These are phyloP conservation scores for Zizania palustris DNA, from an alignment of 202 grass and related monocot species.

Conservation along the genomic window DNA sequence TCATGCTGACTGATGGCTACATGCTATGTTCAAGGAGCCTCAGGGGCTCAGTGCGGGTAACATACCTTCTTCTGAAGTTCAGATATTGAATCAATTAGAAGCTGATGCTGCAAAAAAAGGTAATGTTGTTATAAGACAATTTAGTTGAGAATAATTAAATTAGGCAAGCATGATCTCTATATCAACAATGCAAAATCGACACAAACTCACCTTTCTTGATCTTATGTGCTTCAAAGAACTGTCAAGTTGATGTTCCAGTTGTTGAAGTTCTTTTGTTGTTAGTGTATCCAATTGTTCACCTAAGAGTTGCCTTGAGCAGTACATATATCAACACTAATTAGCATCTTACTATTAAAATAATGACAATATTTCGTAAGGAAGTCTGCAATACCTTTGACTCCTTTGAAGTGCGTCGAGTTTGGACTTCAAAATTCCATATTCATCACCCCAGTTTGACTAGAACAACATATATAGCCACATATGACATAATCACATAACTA, in stretches of 20 bases:
- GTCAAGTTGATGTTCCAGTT: constrained; percentile 90
- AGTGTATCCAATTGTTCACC: constrained; percentile 80
- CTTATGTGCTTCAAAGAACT: constrained; percentile 82
- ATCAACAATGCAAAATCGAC: neutral
- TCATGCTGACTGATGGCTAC: neutral
- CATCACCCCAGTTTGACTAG: constrained; percentile 67
- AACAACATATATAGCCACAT: constrained; percentile 15
- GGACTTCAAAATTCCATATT: constrained; percentile 63
- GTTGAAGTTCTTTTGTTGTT: constrained; percentile 73
- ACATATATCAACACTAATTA: constrained; percentile 6
- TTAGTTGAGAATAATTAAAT: constrained; percentile 1
- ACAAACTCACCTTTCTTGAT: constrained; percentile 67
- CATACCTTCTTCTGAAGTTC: constrained; percentile 84
- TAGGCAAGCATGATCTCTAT: neutral
- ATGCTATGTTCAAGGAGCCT: neutral
- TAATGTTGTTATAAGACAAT: constrained; percentile 19
- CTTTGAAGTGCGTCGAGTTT: constrained; percentile 75
- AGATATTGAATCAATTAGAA: constrained; percentile 64
- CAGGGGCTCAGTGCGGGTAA: constrained; percentile 5
- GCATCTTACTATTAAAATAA: constrained; percentile 3
- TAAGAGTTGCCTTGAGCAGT: constrained; percentile 65
- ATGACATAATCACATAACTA: constrained; percentile 13
- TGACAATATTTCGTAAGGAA: constrained; percentile 23
- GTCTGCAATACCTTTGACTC: constrained; percentile 69
- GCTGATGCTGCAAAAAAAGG: constrained; percentile 49